Evolutionary conservation across 768 basidiomycete species (phyloP), one percentile per base, ranked within the genome.

Genomic region (Fistulinella prunicolor): DNA sequence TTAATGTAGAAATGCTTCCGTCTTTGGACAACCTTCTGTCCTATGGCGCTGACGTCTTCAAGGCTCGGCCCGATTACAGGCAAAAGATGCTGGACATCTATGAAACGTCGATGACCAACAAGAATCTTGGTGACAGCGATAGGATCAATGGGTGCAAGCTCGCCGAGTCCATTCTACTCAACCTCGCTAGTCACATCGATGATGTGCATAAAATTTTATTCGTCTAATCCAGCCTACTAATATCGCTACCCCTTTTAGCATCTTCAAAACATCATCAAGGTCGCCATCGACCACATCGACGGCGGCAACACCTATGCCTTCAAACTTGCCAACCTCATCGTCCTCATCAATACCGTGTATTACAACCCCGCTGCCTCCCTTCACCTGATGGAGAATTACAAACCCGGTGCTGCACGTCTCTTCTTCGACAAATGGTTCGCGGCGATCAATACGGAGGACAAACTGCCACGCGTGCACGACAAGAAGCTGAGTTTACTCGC

Each of bases 351-450:
- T 58, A 68, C 84, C 22, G 77, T 93, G 14, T 77, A 89, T 36
- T 94, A 94, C 75, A 94, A 92, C 67, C 83, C 93, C 4, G 72
- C 78, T 3, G 83, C 86, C 0, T 76, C 90, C 3, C 75, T 94
- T 36, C 83, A 83, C 51, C 63, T 91, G 46, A 86, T 94, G 74
- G 87, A 89, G 60, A 65, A 55, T 26, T 68, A 74, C 58, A 73
- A 73, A 21, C 68, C 82, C 0, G 83, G 82, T n/a, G 71, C 75
- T 30, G 78, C 86, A 0, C 81, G 85, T 30, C 60, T 66, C n/a
- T 91, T 94, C 75, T 92, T 94, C 62, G 81, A 89, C 61, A 77
- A 73, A 54, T 94, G 91, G 91, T 93, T 94, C 62, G 77, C 68
- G 10, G 80, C 81, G 10, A 86, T 92, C 66, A 82, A 82, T 48